phyloP scores from a whole-genome alignment of 2,329 filamentous ascomycete species.

The Chrysoporthe deuterocubensis region DNA sequence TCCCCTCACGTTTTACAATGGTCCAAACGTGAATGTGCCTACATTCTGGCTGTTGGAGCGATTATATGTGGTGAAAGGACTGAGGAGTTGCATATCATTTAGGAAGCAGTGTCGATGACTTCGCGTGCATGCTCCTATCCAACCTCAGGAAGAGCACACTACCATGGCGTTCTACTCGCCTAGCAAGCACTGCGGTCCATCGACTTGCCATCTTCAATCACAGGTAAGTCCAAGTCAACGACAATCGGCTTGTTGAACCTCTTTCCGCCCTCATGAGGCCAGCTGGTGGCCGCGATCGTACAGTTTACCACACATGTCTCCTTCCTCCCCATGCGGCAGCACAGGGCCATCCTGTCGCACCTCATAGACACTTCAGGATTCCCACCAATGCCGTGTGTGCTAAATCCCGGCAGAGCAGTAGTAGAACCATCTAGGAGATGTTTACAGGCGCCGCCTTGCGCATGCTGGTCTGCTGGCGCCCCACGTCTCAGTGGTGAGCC shows the following conservation, averaged over 20 bases:
- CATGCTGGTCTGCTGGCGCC: background rate
- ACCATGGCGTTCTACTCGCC: background rate
- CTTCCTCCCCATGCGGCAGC: conserved; percentile 49
- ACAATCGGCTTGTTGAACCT: conserved; percentile 79
- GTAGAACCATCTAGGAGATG: conserved; percentile 3
- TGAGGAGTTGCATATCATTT: background rate
- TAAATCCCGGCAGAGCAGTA: conserved; percentile 34
- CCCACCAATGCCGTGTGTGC: conserved; percentile 46
- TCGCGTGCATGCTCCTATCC: background rate
- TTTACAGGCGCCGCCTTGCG: conserved; percentile 2
- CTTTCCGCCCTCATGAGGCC: conserved; percentile 65
- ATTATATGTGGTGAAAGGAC: background rate
- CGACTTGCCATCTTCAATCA: conserved; percentile 45
- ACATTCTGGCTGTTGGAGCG: background rate
- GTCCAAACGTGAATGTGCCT: background rate
- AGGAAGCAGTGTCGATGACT: background rate
- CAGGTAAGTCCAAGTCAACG: conserved; percentile 76
- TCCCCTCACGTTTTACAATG: background rate
- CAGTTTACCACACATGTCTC: conserved; percentile 85
- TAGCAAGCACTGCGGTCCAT: background rate
- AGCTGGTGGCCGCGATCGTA: conserved; percentile 71
- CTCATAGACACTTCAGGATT: conserved; percentile 43
- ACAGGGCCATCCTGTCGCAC: conserved; percentile 46
- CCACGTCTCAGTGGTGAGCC: conserved; percentile 35
- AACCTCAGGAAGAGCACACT: background rate